Base-by-base conservation (phyloP, 805 yeast species). In the Clavispora phyllophila region DNA sequence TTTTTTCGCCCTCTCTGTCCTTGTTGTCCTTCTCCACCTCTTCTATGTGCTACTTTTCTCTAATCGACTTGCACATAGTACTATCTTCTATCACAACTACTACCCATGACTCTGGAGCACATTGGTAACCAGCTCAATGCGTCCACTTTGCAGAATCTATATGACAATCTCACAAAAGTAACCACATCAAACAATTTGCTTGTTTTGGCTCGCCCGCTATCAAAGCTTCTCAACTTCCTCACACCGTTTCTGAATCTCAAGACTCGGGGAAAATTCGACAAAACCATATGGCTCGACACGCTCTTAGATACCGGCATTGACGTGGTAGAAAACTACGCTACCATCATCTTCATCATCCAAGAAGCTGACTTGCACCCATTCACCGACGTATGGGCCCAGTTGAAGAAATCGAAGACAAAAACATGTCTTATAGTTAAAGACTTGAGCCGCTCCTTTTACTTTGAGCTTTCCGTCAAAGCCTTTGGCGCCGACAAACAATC, bases 221-320 rank as follows among this genome's bases (percentile, higher is more conserved):
- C 83, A 2, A 62, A 75, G 0, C 54, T 75, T 10, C 60, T 83
- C 43, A 78, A 84, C 54, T 65, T 65, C 28, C 61, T 82, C 27
- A 73, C 81, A 10, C 77, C 83, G 9, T 82, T 81, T 57, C 71
- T 76, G 42, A 56, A 60, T 7, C 65, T 83, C 24, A 77, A 77
- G 51, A 66, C 67, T 29, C 66, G 62, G 29, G 81, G 75, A 3
- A 64, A 79, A 40, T 75, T 83, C 38, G 46, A 47, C 8, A 41
- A 44, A 27, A 29, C 43, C 24, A 23, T 49, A 9, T 43, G 47
- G 42, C 39, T 52, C 9, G 54, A 50, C 29, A 44, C 46, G 9
- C 29, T 43, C 12, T 38, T 37, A n/a, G 27, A 28, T 9, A 28
- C 36, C n/a, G 43, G 36, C 2, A 19, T 43, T 8, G 28, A 29